phyloP scores from a whole-genome alignment of 2,329 filamentous ascomycete genomes.

The Ceratocystis harringtonii region DNA sequence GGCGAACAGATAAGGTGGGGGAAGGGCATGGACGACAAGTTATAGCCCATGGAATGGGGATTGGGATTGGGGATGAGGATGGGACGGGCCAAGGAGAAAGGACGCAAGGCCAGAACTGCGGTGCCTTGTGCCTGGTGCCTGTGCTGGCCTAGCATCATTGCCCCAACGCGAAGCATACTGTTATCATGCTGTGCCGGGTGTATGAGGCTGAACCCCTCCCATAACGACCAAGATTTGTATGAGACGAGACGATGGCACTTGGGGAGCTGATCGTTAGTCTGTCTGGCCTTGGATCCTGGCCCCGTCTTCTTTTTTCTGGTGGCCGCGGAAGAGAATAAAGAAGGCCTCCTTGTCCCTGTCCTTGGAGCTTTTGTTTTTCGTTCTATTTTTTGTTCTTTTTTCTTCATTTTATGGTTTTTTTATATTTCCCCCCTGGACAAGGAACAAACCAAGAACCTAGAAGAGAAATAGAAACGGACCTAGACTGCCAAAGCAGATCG shows the following conservation, averaged over 20 bases:
- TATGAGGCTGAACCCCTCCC: neutral
- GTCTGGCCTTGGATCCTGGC: neutral
- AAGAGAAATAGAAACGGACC: neutral
- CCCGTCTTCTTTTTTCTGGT: neutral
- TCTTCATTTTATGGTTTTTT: neutral
- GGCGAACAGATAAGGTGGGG: neutral
- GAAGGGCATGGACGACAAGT: neutral
- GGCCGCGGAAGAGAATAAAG: neutral
- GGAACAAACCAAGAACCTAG: neutral
- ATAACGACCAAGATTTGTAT: neutral
- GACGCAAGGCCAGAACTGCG: neutral
- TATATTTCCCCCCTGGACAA: neutral
- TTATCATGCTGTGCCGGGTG: neutral
- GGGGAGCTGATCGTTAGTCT: neutral
- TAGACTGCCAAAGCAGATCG: neutral
- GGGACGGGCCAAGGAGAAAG: neutral
- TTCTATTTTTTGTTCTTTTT: neutral
- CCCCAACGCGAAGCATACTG: neutral
- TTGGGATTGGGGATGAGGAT: neutral
- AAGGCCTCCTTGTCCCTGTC: neutral
- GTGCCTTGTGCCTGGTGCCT: neutral
- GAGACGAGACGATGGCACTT: conserved; percentile 6
- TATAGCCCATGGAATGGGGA: neutral
- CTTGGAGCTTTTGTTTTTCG: neutral
- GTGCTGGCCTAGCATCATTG: neutral